These are phyloP conservation scores for Daldinia concentrica DNA, from an alignment of 495 filamentous ascomycete species.

Conservation along the genomic window DNA sequence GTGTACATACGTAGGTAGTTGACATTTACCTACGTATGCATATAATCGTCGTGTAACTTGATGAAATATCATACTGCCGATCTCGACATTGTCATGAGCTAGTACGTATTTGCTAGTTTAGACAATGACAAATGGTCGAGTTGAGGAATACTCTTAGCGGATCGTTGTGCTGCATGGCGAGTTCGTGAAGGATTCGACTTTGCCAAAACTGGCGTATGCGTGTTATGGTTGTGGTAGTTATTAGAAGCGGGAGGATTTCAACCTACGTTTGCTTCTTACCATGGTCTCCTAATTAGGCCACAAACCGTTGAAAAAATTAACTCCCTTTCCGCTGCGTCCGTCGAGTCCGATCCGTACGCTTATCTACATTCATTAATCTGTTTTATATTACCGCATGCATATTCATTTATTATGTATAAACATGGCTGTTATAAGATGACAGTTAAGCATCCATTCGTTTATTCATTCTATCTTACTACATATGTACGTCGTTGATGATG, in stretches of 20 bases:
- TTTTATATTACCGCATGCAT: slow-evolving; percentile 8
- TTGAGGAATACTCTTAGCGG: too few species aligned
- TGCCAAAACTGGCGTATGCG: background rate
- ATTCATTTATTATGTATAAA: slow-evolving; percentile 1
- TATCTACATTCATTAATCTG: background rate
- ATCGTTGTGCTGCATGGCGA: background rate
- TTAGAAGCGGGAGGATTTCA: background rate
- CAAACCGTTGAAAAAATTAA: slow-evolving; percentile 1
- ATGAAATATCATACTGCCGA: too few species aligned
- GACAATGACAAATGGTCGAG: background rate
- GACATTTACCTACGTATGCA: too few species aligned
- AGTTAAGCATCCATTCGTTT: too few species aligned
- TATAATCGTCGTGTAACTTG: too few species aligned
- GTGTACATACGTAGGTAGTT: too few species aligned
- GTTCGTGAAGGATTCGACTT: background rate
- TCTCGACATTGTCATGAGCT: too few species aligned
- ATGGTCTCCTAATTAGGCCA: background rate
- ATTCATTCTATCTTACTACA: background rate
- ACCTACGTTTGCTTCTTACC: background rate
- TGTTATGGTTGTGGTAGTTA: background rate
- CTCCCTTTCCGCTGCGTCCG: background rate
- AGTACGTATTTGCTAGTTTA: too few species aligned
- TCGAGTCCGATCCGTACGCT: background rate
- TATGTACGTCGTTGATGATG: background rate
- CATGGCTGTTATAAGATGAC: background rate